A percentile compares a stretch with the other conserved stretches of the same genome.
Conservation (phyloP, 164 flowering plant genomes). For the Malania oleifera region DNA sequence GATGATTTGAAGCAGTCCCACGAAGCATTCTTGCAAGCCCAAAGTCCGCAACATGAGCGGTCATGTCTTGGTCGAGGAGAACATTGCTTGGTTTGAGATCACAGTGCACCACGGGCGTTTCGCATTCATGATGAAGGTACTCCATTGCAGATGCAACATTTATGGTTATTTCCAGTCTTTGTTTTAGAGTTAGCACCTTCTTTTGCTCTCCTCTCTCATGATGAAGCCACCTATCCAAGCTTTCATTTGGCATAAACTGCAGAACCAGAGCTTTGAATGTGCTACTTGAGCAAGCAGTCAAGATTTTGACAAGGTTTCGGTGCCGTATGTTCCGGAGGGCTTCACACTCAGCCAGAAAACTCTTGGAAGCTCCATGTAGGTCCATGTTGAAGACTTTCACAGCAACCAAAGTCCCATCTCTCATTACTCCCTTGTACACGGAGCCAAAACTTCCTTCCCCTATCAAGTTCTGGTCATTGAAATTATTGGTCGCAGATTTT, state of each 20-base stretch:
- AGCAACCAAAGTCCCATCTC: conserved; percentile 18
- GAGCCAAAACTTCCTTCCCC: conserved; percentile 24
- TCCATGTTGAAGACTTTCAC: conserved; percentile 22
- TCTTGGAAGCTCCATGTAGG: conserved; percentile 16
- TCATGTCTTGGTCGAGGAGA: conserved; percentile 23
- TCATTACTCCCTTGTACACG: conserved; percentile 17
- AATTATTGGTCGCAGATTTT: conserved; percentile 17
- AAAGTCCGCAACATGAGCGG: conserved; percentile 29
- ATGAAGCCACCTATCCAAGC: conserved; percentile 21
- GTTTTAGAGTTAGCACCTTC: conserved; percentile 4
- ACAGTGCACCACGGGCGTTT: conserved; percentile 22
- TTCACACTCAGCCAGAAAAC: conserved; percentile 22
- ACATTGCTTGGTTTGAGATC: conserved; percentile 28
- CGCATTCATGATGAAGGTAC: conserved; percentile 27
- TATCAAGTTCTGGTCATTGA: conserved; percentile 13
- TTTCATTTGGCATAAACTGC: conserved; percentile 26
- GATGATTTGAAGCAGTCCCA: background rate
- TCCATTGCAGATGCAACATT: conserved; percentile 29
- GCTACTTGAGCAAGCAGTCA: conserved; percentile 21
- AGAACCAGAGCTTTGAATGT: conserved; percentile 24
- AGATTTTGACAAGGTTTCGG: conserved; percentile 21
- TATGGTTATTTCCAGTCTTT: conserved; percentile 19
- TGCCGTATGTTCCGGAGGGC: conserved; percentile 20
- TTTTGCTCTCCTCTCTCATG: background rate
- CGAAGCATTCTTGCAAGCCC: conserved; percentile 24